Percentiles rank a stretch among this genome's conserved stretches.
Evolutionary conservation across 371 early-diverging fungal species (phyloP).

Genomic region (Syncephalastrum monosporum): DNA sequence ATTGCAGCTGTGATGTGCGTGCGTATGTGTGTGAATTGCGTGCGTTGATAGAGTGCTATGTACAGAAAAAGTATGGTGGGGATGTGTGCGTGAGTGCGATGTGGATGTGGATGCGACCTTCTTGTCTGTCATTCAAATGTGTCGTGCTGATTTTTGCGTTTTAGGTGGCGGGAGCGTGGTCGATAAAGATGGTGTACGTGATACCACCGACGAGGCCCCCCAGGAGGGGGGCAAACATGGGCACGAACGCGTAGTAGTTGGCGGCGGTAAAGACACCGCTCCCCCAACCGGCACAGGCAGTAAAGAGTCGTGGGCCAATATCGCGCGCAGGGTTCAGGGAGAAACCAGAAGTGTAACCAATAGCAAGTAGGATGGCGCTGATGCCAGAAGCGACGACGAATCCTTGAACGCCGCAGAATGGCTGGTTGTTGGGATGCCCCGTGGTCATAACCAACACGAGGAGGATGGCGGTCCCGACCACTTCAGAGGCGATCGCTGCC

Average conservation of each 20-base stretch:
- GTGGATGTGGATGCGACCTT: too few relatives aligned
- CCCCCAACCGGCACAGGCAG: constrained; percentile 75
- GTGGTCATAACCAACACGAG: constrained; percentile 69
- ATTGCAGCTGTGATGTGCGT: too few relatives aligned
- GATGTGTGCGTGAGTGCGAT: too few relatives aligned
- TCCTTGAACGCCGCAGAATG: constrained; percentile 60
- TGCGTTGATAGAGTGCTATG: too few relatives aligned
- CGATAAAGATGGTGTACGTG: constrained; percentile 64
- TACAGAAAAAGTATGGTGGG: too few relatives aligned
- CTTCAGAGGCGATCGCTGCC: constrained; percentile 74
- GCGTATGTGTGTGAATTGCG: too few relatives aligned
- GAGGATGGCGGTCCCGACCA: constrained; percentile 77
- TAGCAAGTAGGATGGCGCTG: constrained; percentile 36
- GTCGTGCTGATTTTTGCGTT: too few relatives aligned
- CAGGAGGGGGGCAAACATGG: constrained; percentile 73
- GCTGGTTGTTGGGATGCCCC: constrained; percentile 68
- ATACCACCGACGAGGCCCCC: constrained; percentile 73
- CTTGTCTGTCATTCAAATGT: too few relatives aligned
- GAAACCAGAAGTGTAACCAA: constrained; percentile 75
- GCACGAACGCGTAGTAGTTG: constrained; percentile 75
- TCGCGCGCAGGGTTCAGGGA: constrained; percentile 90
- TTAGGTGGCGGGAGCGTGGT: constrained; percentile 15
- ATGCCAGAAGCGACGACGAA: constrained; percentile 64
- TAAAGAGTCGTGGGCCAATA: constrained; percentile 84
- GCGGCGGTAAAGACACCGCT: constrained; percentile 61